Base-by-base conservation (phyloP, 192 early-diverging fungal species). In the Rhizoclosmatium globosum region DNA sequence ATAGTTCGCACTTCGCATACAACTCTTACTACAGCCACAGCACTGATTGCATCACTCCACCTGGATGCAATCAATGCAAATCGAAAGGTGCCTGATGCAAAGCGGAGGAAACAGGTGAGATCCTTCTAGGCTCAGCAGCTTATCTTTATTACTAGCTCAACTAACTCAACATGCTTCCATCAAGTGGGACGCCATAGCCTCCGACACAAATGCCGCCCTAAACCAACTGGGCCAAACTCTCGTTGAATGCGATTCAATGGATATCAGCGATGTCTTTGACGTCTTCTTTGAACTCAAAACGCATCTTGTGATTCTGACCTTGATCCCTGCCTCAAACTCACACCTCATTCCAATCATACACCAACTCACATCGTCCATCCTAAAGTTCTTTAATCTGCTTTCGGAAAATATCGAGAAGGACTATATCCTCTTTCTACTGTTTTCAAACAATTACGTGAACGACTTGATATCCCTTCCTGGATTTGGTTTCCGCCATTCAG, bases 391-490 rank as follows among this genome's bases (percentile, higher is more conserved):
- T 21, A 62, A 62, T 21, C 11, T 62, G 9, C 21, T 62, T 62
- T 6, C 38, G 11, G 60, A 62, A 39, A 68, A 62, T 23, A 62
- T 62, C 38, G 58, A 19, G 45, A 82, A 80, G 44, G 58, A 64
- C 38, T 68, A 81, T 21, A 83, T 86, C 47, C 47, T 89, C 4
- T 89, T 87, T 50, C 87, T 90, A 64, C 77, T 94, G 46, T 82
- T 94, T 9, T 92, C 91, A 43, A 92, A 92, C 77, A 93, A 93
- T 82, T 92, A 91, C 82, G 90, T 94, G 65, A 94, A 94, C 78
- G 68, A 86, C 59, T 83, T 94, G 3, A 92, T 94, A 43, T 48
- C 64, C 15, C 46, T 47, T 21, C 31, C 13, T 7, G 64, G 62
- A 6, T 71, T 48, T 23, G 46, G n/a, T 23, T 48, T 71, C 15